Percentiles rank a stretch among this genome's conserved stretches.
These are phyloP conservation scores for Nigrospora oryzae DNA, from an alignment of 2,329 filamentous ascomycete genomes.

Conservation along the genomic window DNA sequence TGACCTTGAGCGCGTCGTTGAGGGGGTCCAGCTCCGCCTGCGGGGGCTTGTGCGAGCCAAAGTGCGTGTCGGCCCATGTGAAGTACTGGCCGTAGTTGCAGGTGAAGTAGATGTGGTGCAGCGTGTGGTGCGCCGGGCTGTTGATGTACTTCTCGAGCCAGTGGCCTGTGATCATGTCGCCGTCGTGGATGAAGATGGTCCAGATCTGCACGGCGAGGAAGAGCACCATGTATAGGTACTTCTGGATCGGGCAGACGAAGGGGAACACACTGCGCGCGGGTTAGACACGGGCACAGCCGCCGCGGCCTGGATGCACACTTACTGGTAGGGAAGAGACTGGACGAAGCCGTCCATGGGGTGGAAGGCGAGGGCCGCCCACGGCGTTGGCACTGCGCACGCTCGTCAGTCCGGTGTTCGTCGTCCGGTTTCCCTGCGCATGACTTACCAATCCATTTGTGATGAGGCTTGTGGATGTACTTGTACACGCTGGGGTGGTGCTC, in stretches of 20 bases:
- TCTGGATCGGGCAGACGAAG: constrained; percentile 36
- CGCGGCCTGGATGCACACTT: constrained; percentile 8
- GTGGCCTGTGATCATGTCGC: constrained; percentile 38
- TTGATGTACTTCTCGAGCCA: constrained; percentile 38
- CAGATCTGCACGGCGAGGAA: constrained; percentile 37
- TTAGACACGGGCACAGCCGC: constrained; percentile 1
- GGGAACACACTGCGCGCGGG: constrained; percentile 25
- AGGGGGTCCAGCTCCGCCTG: constrained; percentile 32
- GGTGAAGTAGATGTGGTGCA: constrained; percentile 41
- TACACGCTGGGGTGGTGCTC: constrained; percentile 70
- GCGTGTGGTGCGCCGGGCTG: constrained; percentile 37
- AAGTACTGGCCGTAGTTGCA: constrained; percentile 42
- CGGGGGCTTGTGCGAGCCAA: constrained; percentile 34
- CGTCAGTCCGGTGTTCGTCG: neutral
- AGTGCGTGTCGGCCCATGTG: constrained; percentile 36
- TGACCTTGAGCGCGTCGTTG: constrained; percentile 32
- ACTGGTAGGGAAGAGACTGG: constrained; percentile 38
- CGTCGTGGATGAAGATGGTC: constrained; percentile 41
- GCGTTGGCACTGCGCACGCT: constrained; percentile 28
- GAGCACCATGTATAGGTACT: constrained; percentile 33
- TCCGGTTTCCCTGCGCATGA: constrained; percentile 26
- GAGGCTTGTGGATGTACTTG: constrained; percentile 88
- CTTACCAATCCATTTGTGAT: constrained; percentile 78
- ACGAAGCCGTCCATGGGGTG: constrained; percentile 37
- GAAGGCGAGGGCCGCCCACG: constrained; percentile 37